Conservation (phyloP, 371 early-diverging fungal genomes). For the Mortierella sp. region DNA sequence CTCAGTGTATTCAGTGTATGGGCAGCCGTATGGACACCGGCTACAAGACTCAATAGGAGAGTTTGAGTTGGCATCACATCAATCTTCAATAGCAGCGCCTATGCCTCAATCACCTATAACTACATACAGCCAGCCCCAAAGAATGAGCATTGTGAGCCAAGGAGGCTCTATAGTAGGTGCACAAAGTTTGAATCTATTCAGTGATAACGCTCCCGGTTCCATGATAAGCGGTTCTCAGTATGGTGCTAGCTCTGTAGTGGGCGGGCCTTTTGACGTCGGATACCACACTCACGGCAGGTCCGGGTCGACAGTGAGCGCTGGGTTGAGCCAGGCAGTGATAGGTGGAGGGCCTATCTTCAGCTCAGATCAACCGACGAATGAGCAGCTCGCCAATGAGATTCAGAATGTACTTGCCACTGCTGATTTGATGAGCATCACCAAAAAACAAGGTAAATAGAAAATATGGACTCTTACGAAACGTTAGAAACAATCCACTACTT, state of each 20-base stretch:
- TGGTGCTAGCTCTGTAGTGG: slow-evolving; percentile 32
- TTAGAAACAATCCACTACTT: not conserved
- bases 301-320: slow-evolving; percentile 30
- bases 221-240: slow-evolving; percentile 34
- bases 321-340: not conserved
- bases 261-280: slow-evolving; percentile 20
- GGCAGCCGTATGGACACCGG: slow-evolving; percentile 10
- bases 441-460: slow-evolving; percentile 75
- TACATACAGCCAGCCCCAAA: slow-evolving; percentile 8
- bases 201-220: slow-evolving; percentile 1
- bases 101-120: slow-evolving; percentile 14
- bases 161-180: slow-evolving; percentile 10
- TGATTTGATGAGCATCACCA: slow-evolving; percentile 84
- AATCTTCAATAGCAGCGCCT: not conserved
- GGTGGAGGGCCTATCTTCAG: slow-evolving; percentile 8
- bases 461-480: not conserved
- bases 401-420: slow-evolving; percentile 84
- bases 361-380: slow-evolving; percentile 82
- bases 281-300: slow-evolving; percentile 31
- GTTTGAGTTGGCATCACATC: slow-evolving; percentile 1
- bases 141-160: slow-evolving; percentile 22
- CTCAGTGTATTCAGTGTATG: slow-evolving; percentile 5
- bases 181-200: slow-evolving; percentile 9
- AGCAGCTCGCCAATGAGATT: slow-evolving; percentile 86
- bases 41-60: not conserved